Base-by-base conservation (phyloP, 202 grass and related monocot species). In the Brachypodium distachyon region DNA sequence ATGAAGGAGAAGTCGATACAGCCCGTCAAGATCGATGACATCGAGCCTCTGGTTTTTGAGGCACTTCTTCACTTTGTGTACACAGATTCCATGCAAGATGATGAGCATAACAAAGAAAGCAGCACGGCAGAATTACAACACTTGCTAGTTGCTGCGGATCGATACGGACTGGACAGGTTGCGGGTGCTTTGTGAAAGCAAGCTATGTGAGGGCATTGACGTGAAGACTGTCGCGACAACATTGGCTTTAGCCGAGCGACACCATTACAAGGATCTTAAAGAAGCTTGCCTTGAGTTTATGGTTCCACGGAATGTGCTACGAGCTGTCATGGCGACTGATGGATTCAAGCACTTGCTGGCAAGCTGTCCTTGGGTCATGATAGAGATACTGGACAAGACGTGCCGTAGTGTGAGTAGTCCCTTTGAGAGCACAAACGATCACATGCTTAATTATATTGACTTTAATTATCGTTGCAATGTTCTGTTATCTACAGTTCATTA, bases 11-110 rank as follows among this genome's bases (percentile, higher is more conserved):
- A 19, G n/a, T n/a, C 3, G 4, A 1, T 7, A 3, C 0, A 12
- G 0, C 19, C 3, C 25, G 44, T 73, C 16, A 17, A 32, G 31
- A 31, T 85, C 8, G 3, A 57, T 2, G 68, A 67, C 39, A 67
- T 85, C 22, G 76, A 58, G 22, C 83, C 76, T 0, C 6, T 17
- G 0, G 42, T 74, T 10, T 83, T 78, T 9, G 13, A 33, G 6
- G 11, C 33, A 0, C 61, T 85, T 4, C 60, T 85, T 6, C 59
- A 60, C 13, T 85, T 74, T 6, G 14, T 80, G 18, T 74, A 85
- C 51, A 42, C 60, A 0, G 69, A 85, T 33, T 19, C 49, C 0
- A 5, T 85, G 3, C 38, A 37, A 3, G 28, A 16, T 1, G 0
- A 4, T n/a, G n/a, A n/a, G n/a, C n/a, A n/a, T n/a, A n/a, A n/a